Conservation (phyloP, 23 red algal genomes). For the Agarophyton chilense region DNA sequence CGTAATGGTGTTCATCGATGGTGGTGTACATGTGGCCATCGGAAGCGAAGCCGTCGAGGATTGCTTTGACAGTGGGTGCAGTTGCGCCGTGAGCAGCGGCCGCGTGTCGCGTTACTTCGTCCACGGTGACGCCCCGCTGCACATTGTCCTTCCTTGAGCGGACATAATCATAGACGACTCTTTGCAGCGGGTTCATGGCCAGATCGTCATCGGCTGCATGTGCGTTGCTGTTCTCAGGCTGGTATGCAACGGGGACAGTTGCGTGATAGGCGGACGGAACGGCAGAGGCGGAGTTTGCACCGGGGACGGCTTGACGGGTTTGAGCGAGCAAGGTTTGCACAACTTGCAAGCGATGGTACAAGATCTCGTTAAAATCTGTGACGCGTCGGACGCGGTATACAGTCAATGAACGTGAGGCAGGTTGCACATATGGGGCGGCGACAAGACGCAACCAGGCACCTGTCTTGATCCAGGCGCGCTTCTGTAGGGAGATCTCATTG, state of each 20-base stretch:
- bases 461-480: conserved; percentile 27
- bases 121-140: conserved; percentile 23
- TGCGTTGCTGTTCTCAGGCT: neutral
- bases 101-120: conserved; percentile 29
- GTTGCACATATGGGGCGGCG: conserved; percentile 6
- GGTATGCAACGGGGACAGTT: neutral
- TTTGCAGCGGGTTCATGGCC: conserved; percentile 30
- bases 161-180: conserved; percentile 39
- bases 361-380: conserved; percentile 60
- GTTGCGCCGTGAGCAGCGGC: neutral
- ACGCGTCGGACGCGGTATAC: conserved; percentile 32
- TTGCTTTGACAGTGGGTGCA: conserved; percentile 5
- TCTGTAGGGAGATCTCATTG: conserved; percentile 17
- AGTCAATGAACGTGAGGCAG: neutral
- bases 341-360: conserved; percentile 39
- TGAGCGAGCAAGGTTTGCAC: conserved; percentile 31
- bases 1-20: conserved; percentile 62
- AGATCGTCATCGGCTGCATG: neutral
- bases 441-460: conserved; percentile 61
- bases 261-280: too few species aligned
- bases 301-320: too few species aligned
- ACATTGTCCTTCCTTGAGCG: neutral
- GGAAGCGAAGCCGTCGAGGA: conserved; percentile 42
- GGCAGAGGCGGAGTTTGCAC: too few species aligned
- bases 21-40: conserved; percentile 66